Percentiles rank a stretch among this genome's conserved stretches.
Evolutionary conservation across 2,329 filamentous ascomycete genomes (phyloP).

Genomic region (Aureobasidium sp.): DNA sequence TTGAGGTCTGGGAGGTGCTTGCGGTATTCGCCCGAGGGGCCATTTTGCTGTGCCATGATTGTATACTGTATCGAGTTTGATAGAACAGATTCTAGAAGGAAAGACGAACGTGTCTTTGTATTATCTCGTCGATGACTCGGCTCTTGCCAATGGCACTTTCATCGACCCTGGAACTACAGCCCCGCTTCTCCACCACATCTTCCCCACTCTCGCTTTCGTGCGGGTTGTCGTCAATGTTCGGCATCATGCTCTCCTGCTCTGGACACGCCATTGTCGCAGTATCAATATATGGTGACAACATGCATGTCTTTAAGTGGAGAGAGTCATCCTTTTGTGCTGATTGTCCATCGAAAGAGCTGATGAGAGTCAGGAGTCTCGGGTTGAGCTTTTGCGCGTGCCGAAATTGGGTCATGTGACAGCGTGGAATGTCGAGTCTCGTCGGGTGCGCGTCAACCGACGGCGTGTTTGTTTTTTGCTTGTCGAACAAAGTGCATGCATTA

Average conservation of each 20-base stretch:
- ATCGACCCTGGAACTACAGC: background rate
- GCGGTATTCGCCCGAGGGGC: constrained; percentile 34
- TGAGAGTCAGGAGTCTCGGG: background rate
- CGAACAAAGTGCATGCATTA: constrained; percentile 5
- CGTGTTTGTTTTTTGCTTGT: constrained; percentile 7
- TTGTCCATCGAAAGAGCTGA: no score
- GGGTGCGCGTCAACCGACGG: background rate
- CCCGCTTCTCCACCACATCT: background rate
- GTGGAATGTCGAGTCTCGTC: background rate
- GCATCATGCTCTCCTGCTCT: background rate
- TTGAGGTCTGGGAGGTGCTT: constrained; percentile 52
- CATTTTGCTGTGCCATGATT: constrained; percentile 5
- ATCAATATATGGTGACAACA: background rate
- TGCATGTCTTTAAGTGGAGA: background rate
- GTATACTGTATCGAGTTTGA: no score
- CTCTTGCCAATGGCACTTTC: constrained; percentile 7
- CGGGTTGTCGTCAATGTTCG: background rate
- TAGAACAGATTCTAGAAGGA: background rate
- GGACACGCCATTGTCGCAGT: background rate
- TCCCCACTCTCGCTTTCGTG: background rate
- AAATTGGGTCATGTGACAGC: background rate
- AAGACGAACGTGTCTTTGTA: background rate
- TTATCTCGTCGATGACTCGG: background rate
- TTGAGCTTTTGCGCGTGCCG: background rate
- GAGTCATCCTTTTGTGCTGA: background rate